Percentiles rank a stretch among this genome's conserved stretches.
phyloP scores from a whole-genome alignment of 176 grass and related monocot species.

The Alloteropsis semialata region DNA sequence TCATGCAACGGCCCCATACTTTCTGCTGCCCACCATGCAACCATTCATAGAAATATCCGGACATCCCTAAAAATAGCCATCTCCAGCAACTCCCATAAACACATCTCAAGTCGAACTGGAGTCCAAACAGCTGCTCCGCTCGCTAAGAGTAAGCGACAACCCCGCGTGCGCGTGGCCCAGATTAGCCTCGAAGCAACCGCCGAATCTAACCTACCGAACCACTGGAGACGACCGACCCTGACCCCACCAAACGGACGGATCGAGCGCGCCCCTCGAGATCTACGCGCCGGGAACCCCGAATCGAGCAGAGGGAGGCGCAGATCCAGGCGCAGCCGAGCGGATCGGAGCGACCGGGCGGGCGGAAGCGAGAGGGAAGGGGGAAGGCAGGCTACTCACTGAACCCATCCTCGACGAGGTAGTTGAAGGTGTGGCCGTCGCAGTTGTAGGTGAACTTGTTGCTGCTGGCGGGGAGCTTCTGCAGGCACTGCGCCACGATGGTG shows the following conservation, averaged over 20 bases:
- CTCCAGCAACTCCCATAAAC: neutral
- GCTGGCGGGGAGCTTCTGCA: constrained; percentile 86
- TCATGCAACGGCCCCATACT: neutral
- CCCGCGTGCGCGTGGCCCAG: neutral
- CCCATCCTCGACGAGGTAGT: constrained; percentile 95
- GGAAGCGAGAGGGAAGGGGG: too few species aligned
- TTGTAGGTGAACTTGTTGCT: constrained; percentile 97
- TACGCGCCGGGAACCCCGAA: neutral
- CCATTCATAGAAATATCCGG: neutral
- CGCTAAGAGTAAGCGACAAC: neutral
- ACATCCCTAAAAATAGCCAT: constrained; percentile 29
- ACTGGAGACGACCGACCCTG: neutral
- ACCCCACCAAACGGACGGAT: constrained; percentile 14
- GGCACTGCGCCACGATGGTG: constrained; percentile 88
- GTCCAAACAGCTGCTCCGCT: neutral
- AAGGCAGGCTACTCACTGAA: constrained; percentile 87
- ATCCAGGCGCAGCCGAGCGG: neutral
- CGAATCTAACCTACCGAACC: neutral
- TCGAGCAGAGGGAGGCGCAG: neutral
- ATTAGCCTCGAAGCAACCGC: constrained; percentile 1
- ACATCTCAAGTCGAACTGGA: constrained; percentile 13
- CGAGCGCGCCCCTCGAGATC: constrained; percentile 15
- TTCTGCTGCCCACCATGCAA: neutral
- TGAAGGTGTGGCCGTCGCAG: constrained; percentile 95
- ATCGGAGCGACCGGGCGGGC: neutral